Percentiles rank a stretch among this genome's conserved stretches.
Evolutionary conservation across 768 basidiomycete species (phyloP).

Genomic region (Boletus reticulatus): DNA sequence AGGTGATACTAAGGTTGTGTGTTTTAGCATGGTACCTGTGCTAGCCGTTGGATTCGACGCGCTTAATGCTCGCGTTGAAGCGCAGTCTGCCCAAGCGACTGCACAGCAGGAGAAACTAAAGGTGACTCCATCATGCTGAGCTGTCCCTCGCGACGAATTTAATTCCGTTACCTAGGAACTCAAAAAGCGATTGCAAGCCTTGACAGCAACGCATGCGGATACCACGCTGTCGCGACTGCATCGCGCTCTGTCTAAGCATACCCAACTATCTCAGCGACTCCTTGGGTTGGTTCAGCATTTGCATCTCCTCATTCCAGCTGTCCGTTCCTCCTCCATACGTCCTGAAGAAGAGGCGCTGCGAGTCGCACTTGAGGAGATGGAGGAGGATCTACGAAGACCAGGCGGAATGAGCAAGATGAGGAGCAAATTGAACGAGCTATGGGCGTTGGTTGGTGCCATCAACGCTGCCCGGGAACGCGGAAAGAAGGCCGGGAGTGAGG

Average conservation of each 20-base stretch:
- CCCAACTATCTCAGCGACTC: conserved; percentile 69
- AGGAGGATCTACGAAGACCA: conserved; percentile 61
- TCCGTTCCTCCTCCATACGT: conserved; percentile 71
- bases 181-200: conserved; percentile 56
- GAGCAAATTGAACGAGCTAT: conserved; percentile 78
- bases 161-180: conserved; percentile 49
- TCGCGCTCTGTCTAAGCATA: conserved; percentile 60
- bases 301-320: conserved; percentile 73
- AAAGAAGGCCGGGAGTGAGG: conserved; percentile 39
- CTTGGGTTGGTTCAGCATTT: conserved; percentile 70
- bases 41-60: conserved; percentile 82
- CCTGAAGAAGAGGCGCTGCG: conserved; percentile 80
- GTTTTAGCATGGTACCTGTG: conserved; percentile 68
- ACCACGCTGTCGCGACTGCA: conserved; percentile 67
- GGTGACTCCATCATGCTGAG: conserved; percentile 28
- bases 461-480: conserved; percentile 54
- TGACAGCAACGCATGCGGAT: conserved; percentile 61
- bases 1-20: not conserved
- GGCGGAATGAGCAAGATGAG: conserved; percentile 57
- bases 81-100: conserved; percentile 64
- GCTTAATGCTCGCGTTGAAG: conserved; percentile 73
- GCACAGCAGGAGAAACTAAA: conserved; percentile 67
- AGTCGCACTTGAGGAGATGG: conserved; percentile 66
- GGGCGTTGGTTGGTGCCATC: conserved; percentile 79
- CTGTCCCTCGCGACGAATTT: not conserved